A percentile compares a stretch with the other conserved stretches of the same genome.
phyloP scores from a whole-genome alignment of 345 rosid species.

The Gynandropsis gynandra region DNA sequence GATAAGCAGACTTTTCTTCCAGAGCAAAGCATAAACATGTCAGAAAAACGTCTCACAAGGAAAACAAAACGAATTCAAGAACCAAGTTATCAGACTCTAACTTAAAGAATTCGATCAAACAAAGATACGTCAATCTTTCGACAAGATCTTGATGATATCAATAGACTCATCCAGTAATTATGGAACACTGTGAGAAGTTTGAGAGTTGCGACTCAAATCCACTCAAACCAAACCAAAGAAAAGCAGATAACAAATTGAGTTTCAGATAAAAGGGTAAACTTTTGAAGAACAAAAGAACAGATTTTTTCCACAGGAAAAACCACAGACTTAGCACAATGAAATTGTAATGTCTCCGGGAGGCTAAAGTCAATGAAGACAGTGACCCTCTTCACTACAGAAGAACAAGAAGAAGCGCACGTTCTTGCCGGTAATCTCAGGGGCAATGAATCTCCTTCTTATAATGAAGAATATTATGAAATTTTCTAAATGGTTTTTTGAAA shows the following conservation, averaged over 20 bases:
- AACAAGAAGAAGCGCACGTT: constrained; percentile 26
- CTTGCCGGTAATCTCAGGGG: constrained; percentile 23
- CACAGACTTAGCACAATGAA: too few species aligned
- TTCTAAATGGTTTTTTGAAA: not conserved
- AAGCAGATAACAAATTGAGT: not conserved
- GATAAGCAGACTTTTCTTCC: not conserved
- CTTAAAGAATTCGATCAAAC: too few species aligned
- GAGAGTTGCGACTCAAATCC: not conserved
- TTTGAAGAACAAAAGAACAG: constrained; percentile 7
- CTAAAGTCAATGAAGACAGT: too few species aligned
- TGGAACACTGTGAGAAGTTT: not conserved
- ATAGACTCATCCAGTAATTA: constrained; percentile 2
- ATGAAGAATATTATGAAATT: constrained; percentile 20
- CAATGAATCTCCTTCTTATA: constrained; percentile 20
- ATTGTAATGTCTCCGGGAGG: too few species aligned
- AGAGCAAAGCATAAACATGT: not conserved
- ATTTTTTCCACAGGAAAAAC: not conserved
- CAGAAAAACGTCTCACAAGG: too few species aligned
- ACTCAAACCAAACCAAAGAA: not conserved
- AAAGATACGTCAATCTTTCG: not conserved
- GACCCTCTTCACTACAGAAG: not conserved
- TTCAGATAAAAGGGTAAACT: constrained; percentile 7
- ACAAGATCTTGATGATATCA: constrained; percentile 16
- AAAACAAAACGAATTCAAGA: too few species aligned
- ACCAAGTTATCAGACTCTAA: too few species aligned